Evolutionary conservation across 2,329 filamentous ascomycete genomes (phyloP).

Genomic region (Talaromyces sp.): DNA sequence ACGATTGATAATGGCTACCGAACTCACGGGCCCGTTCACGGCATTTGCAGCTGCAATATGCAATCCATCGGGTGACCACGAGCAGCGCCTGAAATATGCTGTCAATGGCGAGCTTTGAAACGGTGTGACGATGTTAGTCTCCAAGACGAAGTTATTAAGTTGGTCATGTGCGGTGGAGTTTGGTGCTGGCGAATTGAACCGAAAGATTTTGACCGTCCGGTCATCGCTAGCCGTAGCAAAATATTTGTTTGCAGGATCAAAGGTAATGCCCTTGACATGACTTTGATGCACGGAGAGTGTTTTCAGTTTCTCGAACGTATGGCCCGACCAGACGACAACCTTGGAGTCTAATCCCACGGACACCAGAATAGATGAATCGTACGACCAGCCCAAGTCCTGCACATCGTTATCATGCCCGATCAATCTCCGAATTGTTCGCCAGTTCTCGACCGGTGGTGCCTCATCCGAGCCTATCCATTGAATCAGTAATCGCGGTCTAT

Average conservation of each 20-base stretch:
- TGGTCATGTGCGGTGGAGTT: constrained; percentile 94
- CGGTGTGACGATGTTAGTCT: constrained; percentile 82
- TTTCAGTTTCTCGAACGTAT: constrained; percentile 97
- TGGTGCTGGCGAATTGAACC: constrained; percentile 84
- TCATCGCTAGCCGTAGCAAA: constrained; percentile 98
- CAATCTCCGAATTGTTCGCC: constrained; percentile 89
- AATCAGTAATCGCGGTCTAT: constrained; percentile 7
- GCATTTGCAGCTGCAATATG: constrained; percentile 97
- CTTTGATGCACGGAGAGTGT: constrained; percentile 89
- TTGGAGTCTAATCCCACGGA: constrained; percentile 97
- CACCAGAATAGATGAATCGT: constrained; percentile 90
- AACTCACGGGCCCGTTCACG: constrained; percentile 94
- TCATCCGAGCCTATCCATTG: constrained; percentile 69
- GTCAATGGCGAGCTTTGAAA: constrained; percentile 91
- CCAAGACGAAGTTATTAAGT: constrained; percentile 92
- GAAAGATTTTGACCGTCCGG: constrained; percentile 92
- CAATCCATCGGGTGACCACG: constrained; percentile 95
- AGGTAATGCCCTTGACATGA: constrained; percentile 97
- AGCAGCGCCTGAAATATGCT: constrained; percentile 93
- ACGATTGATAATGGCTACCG: constrained; percentile 91
- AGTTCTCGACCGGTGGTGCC: constrained; percentile 90
- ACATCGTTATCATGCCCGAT: constrained; percentile 99
- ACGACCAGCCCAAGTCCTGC: constrained; percentile 95
- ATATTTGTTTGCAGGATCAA: constrained; percentile 98
- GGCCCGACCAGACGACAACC: constrained; percentile 95